Base-by-base conservation (phyloP, 305 asterid genomes). In the Solanum chacoense region DNA sequence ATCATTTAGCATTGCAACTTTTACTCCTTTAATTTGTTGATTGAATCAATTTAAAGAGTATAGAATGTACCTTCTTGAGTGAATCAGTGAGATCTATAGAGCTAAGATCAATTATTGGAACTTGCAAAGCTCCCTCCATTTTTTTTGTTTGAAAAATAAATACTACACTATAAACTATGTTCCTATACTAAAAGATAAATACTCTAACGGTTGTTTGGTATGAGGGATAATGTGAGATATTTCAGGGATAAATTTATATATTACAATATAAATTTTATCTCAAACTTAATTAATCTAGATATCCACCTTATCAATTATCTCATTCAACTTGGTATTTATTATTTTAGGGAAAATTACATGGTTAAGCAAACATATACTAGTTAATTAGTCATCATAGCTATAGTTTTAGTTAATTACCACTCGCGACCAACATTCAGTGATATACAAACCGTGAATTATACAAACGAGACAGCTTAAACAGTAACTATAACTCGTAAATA, bases 81-180 rank as follows among this genome's bases (percentile, higher is more conserved):
- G 94, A 91, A 28, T 67, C 77, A 85, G 92, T 36, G 80, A 86
- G 90, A 67, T 94, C 93, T 59, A 91, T 20, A 59, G 93, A 89
- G 45, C 86, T 84, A 26, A 94, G 92, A 89, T 94, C 94, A 87
- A 94, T 90, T 8, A 94, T 88, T 38, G 94, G 96, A 87, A 93
- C 95, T 85, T 90, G 91, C 22, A 93, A 88, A 22, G 88, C 22
- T 29, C 76, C 87, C 34, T 91, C 91, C 94, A 91, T 91, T 18
- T 42, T 9, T 81, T 81, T 16, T 16, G 3, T 80, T 81, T 81
- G 26, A 29, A 63, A 63, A 20, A 20, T 59, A 59, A 59, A 59
- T 59, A 59, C 69, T 20, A 59, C 69, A 59, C 69, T 20, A 20
- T 59, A 59, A 20, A 55, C 67, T 55, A 20, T 55, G 11, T 55